phyloP scores from a whole-genome alignment of 2,329 filamentous ascomycete species.

The Chaetomium sp. region DNA sequence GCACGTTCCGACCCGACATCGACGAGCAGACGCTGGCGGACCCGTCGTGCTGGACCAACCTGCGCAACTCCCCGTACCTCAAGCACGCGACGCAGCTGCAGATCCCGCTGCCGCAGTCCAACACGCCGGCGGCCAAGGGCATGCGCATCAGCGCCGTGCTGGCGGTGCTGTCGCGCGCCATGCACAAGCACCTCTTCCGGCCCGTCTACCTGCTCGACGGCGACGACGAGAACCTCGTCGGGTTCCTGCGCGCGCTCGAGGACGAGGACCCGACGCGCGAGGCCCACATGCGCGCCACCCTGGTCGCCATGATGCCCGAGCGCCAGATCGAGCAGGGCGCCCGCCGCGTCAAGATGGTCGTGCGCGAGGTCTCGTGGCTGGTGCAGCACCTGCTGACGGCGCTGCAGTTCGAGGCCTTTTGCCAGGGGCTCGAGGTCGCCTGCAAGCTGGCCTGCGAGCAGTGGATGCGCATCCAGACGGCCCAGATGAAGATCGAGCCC shows the following conservation, averaged over 20 bases:
- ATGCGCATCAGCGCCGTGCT: constrained; percentile 44
- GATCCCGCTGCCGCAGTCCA: constrained; percentile 42
- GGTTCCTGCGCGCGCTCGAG: constrained; percentile 39
- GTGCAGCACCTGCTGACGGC: constrained; percentile 41
- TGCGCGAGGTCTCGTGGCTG: constrained; percentile 41
- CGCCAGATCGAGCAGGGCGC: constrained; percentile 36
- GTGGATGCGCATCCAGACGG: constrained; percentile 41
- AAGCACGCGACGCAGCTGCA: constrained; percentile 40
- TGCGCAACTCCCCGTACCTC: constrained; percentile 40
- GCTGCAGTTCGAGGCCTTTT: constrained; percentile 40
- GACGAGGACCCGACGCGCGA: constrained; percentile 39
- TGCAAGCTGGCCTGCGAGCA: constrained; percentile 40
- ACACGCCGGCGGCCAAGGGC: constrained; percentile 41
- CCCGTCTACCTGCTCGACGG: constrained; percentile 41
- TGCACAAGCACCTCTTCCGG: constrained; percentile 42
- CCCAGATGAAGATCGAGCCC: constrained; percentile 42
- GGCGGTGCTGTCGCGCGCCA: constrained; percentile 39
- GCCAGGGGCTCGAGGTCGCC: constrained; percentile 35
- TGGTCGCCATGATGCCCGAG: constrained; percentile 40
- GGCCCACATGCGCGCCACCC: constrained; percentile 39
- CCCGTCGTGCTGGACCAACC: constrained; percentile 41
- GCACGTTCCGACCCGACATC: constrained; percentile 41
- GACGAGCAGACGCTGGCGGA: constrained; percentile 38
- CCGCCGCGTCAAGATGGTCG: constrained; percentile 39
- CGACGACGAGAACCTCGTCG: constrained; percentile 38